A percentile compares a stretch with the other conserved stretches of the same genome.
Conservation (phyloP, 768 basidiomycete genomes). For the Cyclocybe aegerita region DNA sequence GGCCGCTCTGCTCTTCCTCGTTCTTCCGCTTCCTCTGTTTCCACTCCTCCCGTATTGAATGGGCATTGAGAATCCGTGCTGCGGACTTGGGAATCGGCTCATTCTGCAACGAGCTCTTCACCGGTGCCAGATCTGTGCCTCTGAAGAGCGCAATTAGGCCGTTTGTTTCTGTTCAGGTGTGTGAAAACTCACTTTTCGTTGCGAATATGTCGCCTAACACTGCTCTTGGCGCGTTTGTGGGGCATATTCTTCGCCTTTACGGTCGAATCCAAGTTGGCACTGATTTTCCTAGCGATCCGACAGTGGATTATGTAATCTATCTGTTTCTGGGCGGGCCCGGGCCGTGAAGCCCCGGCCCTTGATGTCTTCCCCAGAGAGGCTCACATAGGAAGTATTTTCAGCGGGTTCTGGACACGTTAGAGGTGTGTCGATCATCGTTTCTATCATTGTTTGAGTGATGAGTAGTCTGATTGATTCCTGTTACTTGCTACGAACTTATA, state of each 20-base stretch:
- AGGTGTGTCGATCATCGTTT: too few species aligned
- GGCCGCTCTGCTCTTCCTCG: conserved; percentile 21
- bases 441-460: too few species aligned
- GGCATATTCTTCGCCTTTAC: conserved; percentile 54
- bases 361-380: too few species aligned
- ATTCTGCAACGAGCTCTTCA: conserved; percentile 36
- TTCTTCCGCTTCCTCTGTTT: conserved; percentile 46
- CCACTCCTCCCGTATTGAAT: conserved; percentile 54
- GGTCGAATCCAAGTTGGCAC: too few species aligned
- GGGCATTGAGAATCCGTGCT: conserved; percentile 64
- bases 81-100: conserved; percentile 74
- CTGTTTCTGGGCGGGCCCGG: too few species aligned
- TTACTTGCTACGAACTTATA: too few species aligned
- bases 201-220: conserved; percentile 42
- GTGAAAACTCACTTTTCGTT: conserved; percentile 39
- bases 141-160: conserved; percentile 27
- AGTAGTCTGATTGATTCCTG: too few species aligned
- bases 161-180: neutral
- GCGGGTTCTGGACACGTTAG: too few species aligned
- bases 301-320: too few species aligned
- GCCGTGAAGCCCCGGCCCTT: too few species aligned
- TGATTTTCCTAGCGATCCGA: too few species aligned
- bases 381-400: too few species aligned
- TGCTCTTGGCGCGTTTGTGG: conserved; percentile 62
- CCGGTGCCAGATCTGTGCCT: conserved; percentile 50